Base-by-base conservation (phyloP, 495 filamentous ascomycete genomes). In the Pseudomonodictys pantanalensis region DNA sequence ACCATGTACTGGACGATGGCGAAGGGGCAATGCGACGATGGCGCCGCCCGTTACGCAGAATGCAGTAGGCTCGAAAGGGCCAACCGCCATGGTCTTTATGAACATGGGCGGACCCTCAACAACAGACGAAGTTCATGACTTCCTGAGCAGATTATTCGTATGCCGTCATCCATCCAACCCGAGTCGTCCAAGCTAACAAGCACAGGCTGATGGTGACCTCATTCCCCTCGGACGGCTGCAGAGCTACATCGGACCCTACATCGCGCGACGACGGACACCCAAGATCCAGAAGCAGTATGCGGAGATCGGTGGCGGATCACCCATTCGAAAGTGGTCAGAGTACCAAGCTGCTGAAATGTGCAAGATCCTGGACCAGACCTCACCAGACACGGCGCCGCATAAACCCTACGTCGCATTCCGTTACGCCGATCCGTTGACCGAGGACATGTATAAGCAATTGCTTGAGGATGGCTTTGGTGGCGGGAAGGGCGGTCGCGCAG, bases 331-430 rank as follows among this genome's bases (percentile, higher is more conserved):
- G 71, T 99, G 95, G 95, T 96, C 91, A 11, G 93, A 97, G 71
- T 83, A 91, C 62, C 95, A 99, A 72, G 91, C 84, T 55, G 76
- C 77, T 35, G 90, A 96, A 71, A 95, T 96, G 88, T 99, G 95
- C 81, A 96, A 95, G 77, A 76, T 96, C 7, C 81, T 99, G 39
- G 93, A 99, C 77, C 79, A 84, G 60, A 84, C 89, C 49, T 93
- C 88, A 15, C 93, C 95, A 1, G 85, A 92, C 64, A 96, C 92
- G 7, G 95, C 95, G 4, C 95, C 95, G 8, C 95, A 99, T 70
- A 97, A 93, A 70, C 95, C 95, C 11, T 99, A 99, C 66, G 91
- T 99, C 26, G 92, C 93, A n/a, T 99, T 99, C 73, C 88, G 95
- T 47, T 97, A 97, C 66, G 93, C 93, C 3, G 82, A 89, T 44